These are phyloP conservation scores for Canavalia gladiata DNA, from an alignment of 306 rosid species.

Conservation along the genomic window DNA sequence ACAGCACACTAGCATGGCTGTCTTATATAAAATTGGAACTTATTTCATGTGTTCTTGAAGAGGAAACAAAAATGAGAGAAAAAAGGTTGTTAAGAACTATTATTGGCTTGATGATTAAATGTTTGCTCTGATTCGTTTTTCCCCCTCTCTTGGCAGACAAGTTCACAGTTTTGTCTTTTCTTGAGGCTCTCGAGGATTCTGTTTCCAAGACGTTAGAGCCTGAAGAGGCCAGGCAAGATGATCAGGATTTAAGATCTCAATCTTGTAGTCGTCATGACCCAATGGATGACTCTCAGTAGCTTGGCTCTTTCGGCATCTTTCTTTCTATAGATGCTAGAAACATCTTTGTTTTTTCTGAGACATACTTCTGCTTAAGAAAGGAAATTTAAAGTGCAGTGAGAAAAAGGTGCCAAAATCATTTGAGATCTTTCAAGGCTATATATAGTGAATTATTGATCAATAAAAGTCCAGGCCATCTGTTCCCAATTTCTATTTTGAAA, in stretches of 20 bases:
- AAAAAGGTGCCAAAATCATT: neutral
- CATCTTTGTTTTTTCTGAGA: slow-evolving; percentile 27
- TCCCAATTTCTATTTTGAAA: neutral
- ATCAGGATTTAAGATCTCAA: slow-evolving; percentile 75
- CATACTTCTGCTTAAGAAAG: slow-evolving; percentile 33
- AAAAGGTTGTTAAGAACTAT: neutral
- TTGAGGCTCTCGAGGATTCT: slow-evolving; percentile 95
- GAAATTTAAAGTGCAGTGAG: slow-evolving; percentile 34
- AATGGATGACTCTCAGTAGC: slow-evolving; percentile 84
- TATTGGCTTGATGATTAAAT: slow-evolving; percentile 21
- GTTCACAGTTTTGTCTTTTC: slow-evolving; percentile 89
- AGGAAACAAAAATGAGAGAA: neutral
- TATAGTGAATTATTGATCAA: slow-evolving; percentile 27
- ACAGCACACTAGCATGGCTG: neutral
- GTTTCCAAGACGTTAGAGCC: slow-evolving; percentile 60
- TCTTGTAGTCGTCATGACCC: slow-evolving; percentile 68
- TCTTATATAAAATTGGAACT: neutral
- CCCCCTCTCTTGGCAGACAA: slow-evolving; percentile 67
- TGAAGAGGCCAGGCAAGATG: slow-evolving; percentile 72
- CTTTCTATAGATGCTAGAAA: slow-evolving; percentile 32
- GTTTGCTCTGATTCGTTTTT: neutral
- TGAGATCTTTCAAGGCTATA: slow-evolving; percentile 41
- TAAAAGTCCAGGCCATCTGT: slow-evolving; percentile 19
- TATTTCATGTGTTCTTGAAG: neutral
- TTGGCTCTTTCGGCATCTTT: slow-evolving; percentile 40